Base-by-base conservation (phyloP, 192 early-diverging fungal genomes). In the Podila epigama region DNA sequence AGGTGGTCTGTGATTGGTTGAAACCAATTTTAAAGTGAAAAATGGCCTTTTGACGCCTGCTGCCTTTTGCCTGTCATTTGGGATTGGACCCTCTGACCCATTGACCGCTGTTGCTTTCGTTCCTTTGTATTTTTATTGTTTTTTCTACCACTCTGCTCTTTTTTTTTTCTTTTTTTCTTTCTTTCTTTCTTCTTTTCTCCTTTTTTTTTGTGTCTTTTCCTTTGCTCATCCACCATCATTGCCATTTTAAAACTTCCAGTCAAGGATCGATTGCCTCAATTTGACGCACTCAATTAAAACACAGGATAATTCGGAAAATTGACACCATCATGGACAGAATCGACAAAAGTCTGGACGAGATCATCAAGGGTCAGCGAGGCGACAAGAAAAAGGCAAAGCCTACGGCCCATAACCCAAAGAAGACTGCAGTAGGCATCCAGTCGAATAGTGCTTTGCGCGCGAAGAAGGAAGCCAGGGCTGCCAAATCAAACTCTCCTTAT, bases 301-400 rank as follows among this genome's bases (percentile, higher is more conserved):
- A 20, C 48, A 60, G 42, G 44, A 51, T 16, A 16, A 0, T 39
- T 18, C 20, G 28, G 10, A 10, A n/a, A 40, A 33, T n/a, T n/a
- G n/a, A n/a, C n/a, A n/a, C n/a, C 41, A 44, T 20, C 28, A 71
- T 75, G 59, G 60, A 62, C 25, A 34, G 37, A 33, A 73, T 75
- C 52, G 66, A 77, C 36, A 42, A 59, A 32, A 62, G 60, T 37
- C 55, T 77, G 22, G 72, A 77, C 50, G 72, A 77, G 35, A 68
- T 77, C 65, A 77, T 77, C 66, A 77, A 68, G 61, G 32, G 29
- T 16, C 56, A 75, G 36, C 59, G 65, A 3, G 20, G 51, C n/a
- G 66, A 31, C 1, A 68, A 77, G 54, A 77, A 77, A 33, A 65
- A 58, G 33, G 15, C 36, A 28, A 56, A 58, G 29, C 28, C 3